A percentile compares a stretch with the other conserved stretches of the same genome.
Evolutionary conservation across 164 flowering plant species (phyloP).

Genomic region (Saururus chinensis): DNA sequence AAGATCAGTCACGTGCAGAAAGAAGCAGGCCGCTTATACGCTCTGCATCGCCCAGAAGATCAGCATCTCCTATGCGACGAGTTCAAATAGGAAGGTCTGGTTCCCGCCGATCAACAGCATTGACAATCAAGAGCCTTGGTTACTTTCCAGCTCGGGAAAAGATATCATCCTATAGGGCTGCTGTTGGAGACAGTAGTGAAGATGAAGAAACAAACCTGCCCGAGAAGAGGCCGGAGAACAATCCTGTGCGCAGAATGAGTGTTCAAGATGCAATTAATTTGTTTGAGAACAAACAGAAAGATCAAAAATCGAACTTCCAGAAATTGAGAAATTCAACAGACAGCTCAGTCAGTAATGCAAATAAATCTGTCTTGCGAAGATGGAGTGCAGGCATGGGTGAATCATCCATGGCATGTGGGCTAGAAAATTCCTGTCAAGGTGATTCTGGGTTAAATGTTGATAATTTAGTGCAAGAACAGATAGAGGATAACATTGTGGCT

Average conservation of each 20-base stretch:
- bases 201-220: constrained; percentile 42
- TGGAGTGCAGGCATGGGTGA: constrained; percentile 82
- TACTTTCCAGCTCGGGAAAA: constrained; percentile 51
- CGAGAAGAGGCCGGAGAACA: constrained; percentile 34
- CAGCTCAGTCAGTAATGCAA: constrained; percentile 18
- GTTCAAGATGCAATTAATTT: constrained; percentile 86
- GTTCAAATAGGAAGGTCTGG: constrained; percentile 77
- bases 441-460: constrained; percentile 2
- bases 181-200: constrained; percentile 35
- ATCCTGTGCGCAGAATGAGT: constrained; percentile 45
- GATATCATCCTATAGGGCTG: constrained; percentile 29
- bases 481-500: constrained; percentile 9
- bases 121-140: constrained; percentile 68
- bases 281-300: constrained; percentile 79
- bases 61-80: constrained; percentile 90
- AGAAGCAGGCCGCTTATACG: constrained; percentile 60
- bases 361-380: constrained; percentile 70
- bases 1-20: constrained; percentile 40
- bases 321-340: constrained; percentile 30
- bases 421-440: constrained; percentile 28
- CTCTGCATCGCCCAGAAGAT: constrained; percentile 73
- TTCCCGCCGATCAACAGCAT: constrained; percentile 57
- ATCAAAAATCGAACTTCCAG: constrained; percentile 36
- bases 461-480: constrained; percentile 15
- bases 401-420: constrained; percentile 22